Evolutionary conservation across 1,284 basidiomycete genomes (phyloP).

Genomic region (Cutaneotrichosporon daszewskae): DNA sequence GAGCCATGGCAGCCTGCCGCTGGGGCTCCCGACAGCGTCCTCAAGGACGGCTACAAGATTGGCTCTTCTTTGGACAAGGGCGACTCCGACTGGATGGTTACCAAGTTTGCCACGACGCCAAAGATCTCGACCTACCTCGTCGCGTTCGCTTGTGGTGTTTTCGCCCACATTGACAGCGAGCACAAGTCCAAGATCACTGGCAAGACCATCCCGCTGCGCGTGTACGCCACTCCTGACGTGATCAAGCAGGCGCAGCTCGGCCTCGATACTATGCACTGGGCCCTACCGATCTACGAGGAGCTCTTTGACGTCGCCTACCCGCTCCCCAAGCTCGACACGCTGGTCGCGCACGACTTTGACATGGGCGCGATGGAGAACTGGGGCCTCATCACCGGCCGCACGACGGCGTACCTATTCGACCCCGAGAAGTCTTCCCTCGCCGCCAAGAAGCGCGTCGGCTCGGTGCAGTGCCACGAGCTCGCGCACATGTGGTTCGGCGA

Average conservation of each 20-base stretch:
- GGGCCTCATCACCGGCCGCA: constrained; percentile 88
- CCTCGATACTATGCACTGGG: constrained; percentile 78
- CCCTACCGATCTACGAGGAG: constrained; percentile 84
- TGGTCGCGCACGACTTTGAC: constrained; percentile 78
- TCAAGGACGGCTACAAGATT: constrained; percentile 37
- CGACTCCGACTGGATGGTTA: constrained; percentile 63
- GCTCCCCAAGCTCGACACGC: constrained; percentile 85
- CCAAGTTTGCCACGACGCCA: constrained; percentile 69
- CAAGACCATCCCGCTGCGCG: constrained; percentile 71
- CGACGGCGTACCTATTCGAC: constrained; percentile 75
- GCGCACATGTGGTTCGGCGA: constrained; percentile 46
- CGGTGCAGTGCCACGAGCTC: constrained; percentile 50
- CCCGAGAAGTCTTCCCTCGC: constrained; percentile 66
- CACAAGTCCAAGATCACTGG: constrained; percentile 77
- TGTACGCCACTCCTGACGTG: constrained; percentile 83
- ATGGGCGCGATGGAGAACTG: constrained; percentile 95
- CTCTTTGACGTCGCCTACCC: constrained; percentile 87
- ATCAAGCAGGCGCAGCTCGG: constrained; percentile 65
- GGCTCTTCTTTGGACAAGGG: constrained; percentile 34
- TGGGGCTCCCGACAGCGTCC: constrained; percentile 25
- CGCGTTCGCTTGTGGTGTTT: constrained; percentile 82
- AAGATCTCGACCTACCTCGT: constrained; percentile 89
- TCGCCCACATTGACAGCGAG: constrained; percentile 65
- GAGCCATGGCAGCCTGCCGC: constrained; percentile 40
- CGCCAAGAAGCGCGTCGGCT: constrained; percentile 75